phyloP scores from a whole-genome alignment of 805 yeast species.

The Cephaloascus albidus region DNA sequence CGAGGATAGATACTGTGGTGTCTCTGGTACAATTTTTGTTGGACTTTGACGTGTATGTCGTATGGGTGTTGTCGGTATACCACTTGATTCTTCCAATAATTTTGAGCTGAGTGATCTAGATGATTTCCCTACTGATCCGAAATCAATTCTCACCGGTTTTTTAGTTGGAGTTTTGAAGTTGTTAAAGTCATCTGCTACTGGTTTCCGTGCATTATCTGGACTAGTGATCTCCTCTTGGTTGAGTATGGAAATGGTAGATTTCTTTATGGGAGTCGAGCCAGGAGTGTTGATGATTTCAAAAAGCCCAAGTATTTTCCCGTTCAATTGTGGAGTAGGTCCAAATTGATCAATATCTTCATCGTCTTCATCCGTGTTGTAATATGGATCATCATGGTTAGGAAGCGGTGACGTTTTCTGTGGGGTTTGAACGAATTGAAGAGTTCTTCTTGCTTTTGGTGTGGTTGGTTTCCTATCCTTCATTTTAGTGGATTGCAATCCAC shows the following conservation, averaged over 20 bases:
- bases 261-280: background rate
- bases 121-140: background rate
- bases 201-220: background rate
- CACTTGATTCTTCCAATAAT: background rate
- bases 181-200: conserved; percentile 2
- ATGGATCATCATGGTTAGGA: background rate
- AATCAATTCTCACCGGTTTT: background rate
- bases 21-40: conserved; percentile 2
- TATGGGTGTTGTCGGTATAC: background rate
- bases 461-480: too few relatives aligned
- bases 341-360: conserved; percentile 27
- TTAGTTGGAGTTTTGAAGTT: conserved; percentile 17
- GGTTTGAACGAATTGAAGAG: background rate
- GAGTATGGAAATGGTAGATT: background rate
- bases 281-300: conserved; percentile 39
- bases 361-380: conserved; percentile 6
- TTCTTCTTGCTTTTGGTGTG: background rate
- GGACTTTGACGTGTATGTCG: background rate
- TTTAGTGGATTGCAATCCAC: too few relatives aligned
- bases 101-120: too few relatives aligned
- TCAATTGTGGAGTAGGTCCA: conserved; percentile 84
- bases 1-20: conserved; percentile 2
- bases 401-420: too few relatives aligned
- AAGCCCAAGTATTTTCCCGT: conserved; percentile 67
- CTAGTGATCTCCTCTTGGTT: background rate